Evolutionary conservation across 2,329 filamentous ascomycete species (phyloP).

Genomic region (Fragosphaeria purpurea): DNA sequence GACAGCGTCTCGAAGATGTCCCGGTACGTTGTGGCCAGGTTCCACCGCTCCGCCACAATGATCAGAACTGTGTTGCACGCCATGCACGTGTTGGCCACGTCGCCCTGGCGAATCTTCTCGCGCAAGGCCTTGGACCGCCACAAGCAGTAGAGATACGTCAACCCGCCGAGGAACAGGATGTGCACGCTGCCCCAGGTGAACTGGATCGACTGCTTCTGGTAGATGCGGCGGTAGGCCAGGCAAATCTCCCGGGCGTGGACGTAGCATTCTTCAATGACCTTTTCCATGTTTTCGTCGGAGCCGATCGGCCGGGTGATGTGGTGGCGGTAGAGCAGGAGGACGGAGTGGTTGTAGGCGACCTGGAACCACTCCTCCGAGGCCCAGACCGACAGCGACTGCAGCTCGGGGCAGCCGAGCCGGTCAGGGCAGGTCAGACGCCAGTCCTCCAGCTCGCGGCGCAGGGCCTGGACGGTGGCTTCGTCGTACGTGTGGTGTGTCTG

Average conservation of each 20-base stretch:
- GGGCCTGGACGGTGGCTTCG: constrained; percentile 8
- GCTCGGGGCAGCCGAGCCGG: background rate
- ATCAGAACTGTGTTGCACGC: constrained; percentile 24
- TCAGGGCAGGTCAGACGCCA: constrained; percentile 11
- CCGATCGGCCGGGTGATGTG: constrained; percentile 12
- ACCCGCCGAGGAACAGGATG: constrained; percentile 24
- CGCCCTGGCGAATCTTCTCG: constrained; percentile 1
- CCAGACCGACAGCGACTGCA: constrained; percentile 20
- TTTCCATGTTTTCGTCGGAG: background rate
- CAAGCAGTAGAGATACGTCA: constrained; percentile 26
- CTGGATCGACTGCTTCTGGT: constrained; percentile 19
- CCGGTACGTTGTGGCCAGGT: constrained; percentile 19
- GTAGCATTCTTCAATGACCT: constrained; percentile 11
- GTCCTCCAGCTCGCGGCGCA: constrained; percentile 19
- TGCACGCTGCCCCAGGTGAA: constrained; percentile 26
- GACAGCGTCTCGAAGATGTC: constrained; percentile 24
- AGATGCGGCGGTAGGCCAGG: constrained; percentile 23
- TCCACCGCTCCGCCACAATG: constrained; percentile 20
- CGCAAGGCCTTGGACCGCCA: constrained; percentile 16
- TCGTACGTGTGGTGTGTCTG: background rate
- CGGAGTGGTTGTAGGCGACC: constrained; percentile 27
- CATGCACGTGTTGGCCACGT: constrained; percentile 23
- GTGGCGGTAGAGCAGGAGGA: constrained; percentile 27
- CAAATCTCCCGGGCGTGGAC: constrained; percentile 21
- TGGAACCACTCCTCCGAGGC: constrained; percentile 28